phyloP scores from a whole-genome alignment of 371 early-diverging fungal species.

The Mortierella sp. region DNA sequence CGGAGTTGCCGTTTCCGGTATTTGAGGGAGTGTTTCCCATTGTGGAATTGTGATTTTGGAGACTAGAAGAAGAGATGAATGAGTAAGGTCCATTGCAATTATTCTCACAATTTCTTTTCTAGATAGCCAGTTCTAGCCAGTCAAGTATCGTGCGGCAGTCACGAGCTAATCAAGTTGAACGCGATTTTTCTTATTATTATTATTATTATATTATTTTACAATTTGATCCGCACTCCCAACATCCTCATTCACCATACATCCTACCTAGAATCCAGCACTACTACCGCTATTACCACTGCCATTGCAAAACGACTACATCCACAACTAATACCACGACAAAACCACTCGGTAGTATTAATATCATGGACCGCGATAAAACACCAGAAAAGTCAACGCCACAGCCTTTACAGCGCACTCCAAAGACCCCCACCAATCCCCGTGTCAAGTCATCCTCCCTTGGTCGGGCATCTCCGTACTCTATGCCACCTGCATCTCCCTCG shows the following conservation, averaged over 20 bases:
- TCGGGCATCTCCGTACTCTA: slow-evolving; percentile 3
- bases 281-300: no score
- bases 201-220: no score
- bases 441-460: slow-evolving; percentile 3
- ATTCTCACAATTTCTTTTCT: not conserved
- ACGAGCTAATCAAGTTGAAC: not conserved
- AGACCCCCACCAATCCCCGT: slow-evolving; percentile 9
- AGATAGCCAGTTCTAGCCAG: not conserved
- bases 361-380: slow-evolving; percentile 19
- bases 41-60: not conserved
- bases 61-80: not conserved
- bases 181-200: not conserved
- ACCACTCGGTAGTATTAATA: not conserved
- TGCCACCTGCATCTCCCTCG: not conserved
- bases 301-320: no score
- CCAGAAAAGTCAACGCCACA: not conserved
- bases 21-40: slow-evolving; percentile 55
- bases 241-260: no score
- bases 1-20: slow-evolving; percentile 19
- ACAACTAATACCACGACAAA: no score
- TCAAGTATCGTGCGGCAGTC: slow-evolving; percentile 6
- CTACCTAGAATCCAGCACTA: no score
- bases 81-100: not conserved
- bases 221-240: no score
- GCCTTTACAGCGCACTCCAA: slow-evolving; percentile 15